Evolutionary conservation across 2,329 filamentous ascomycete genomes (phyloP).

Genomic region (Apiospora arundinis): DNA sequence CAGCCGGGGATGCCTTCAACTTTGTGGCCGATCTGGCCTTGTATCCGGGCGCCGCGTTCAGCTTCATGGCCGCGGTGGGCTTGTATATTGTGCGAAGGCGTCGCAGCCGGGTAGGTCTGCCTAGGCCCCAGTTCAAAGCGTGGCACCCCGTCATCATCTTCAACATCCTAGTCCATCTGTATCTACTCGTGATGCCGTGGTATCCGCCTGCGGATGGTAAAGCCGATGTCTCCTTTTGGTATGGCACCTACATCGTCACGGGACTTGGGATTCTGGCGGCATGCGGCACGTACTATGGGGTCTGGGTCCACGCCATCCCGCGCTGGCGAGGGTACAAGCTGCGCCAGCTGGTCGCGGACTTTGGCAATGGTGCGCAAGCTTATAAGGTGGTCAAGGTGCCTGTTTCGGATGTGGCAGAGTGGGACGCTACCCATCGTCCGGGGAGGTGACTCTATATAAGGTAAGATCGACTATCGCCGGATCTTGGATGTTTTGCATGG

Average conservation of each 20-base stretch:
- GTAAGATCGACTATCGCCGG: too few species aligned
- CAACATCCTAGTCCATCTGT: conserved; percentile 52
- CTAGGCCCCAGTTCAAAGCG: conserved; percentile 47
- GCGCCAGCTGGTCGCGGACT: conserved; percentile 52
- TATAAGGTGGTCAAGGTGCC: conserved; percentile 57
- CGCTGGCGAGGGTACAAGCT: conserved; percentile 50
- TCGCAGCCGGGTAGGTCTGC: conserved; percentile 33
- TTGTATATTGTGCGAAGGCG: conserved; percentile 22
- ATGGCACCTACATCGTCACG: conserved; percentile 59
- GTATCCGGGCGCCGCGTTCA: conserved; percentile 22
- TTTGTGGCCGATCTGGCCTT: conserved; percentile 44
- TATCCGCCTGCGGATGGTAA: conserved; percentile 56
- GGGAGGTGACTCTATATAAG: background rate
- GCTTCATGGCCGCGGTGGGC: conserved; percentile 21
- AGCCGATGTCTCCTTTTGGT: conserved; percentile 64
- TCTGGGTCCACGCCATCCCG: conserved; percentile 55
- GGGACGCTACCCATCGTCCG: conserved; percentile 44
- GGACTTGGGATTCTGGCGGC: conserved; percentile 53
- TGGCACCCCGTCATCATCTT: conserved; percentile 55
- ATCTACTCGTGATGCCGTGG: conserved; percentile 62
- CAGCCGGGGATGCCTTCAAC: conserved; percentile 69
- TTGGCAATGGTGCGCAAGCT: conserved; percentile 51
- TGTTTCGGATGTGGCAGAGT: conserved; percentile 47
- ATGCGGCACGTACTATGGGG: conserved; percentile 56
- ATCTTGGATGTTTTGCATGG: too few species aligned